Evolutionary conservation across 1,139 yeast species (phyloP), one percentile per base, ranked within the genome.

Genomic region (Kurtzmaniella quercitrusa): DNA sequence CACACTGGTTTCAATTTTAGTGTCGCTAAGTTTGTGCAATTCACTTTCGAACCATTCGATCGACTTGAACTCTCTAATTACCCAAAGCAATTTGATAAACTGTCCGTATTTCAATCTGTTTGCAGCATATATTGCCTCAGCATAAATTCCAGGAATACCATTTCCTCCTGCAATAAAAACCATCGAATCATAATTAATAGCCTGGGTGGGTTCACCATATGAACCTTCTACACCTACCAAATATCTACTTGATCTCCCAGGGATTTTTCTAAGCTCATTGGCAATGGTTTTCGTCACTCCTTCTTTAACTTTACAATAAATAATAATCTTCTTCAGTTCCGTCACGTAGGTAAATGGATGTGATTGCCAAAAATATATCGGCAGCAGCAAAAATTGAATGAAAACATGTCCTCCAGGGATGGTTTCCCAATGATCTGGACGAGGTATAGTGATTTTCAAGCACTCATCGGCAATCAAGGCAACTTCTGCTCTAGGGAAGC

Each of bases 281-380:
- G 54, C 56, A 17, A 65, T 50, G 1, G 60, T 56, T 34, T 58
- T 57, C 23, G 73, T 68, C 12, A 65, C 57, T 18, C 73, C 73
- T 12, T 59, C 60, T 47, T 68, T 67, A 17, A 62, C 62, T 40
- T 63, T 63, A 37, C 57, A 54, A 45, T 62, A 63, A 51, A 64
- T 59, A 9, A 55, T 54, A 39, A 68, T 56, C 19, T 57, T 48
- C 37, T 56, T 53, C 14, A 55, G 55, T 34, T 52, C 51, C 37
- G 60, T 63, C 21, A 80, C 68, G 12, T 79, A 71, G 0, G 86
- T 77, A 53, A 82, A 82, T 1, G 88, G 88, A 55, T 82, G 88
- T 0, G 83, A 74, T 54, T 82, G 86, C 78, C 78, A 84, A 46
- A 81, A 81, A 42, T 73, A 73, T 11, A 36, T 19, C 50, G 72